phyloP scores from a whole-genome alignment of 169 alveolate species.

The Perkinsus olseni region DNA sequence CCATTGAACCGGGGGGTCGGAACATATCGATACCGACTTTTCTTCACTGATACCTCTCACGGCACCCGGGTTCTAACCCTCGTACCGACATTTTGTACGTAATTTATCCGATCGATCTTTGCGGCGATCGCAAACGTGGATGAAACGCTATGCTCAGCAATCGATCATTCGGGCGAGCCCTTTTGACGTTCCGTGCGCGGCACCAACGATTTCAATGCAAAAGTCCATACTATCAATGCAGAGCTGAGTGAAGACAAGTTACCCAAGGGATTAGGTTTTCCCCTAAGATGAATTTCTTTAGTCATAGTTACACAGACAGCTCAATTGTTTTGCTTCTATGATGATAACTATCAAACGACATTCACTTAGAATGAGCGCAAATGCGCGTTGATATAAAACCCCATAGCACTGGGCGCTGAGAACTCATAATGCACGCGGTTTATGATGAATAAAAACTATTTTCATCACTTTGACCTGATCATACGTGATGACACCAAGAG shows the following conservation, averaged over 20 bases:
- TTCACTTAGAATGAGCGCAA: not conserved
- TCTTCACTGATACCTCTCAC: too few species aligned
- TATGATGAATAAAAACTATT: not conserved
- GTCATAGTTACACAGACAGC: slow-evolving; percentile 3
- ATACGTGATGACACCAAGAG: not conserved
- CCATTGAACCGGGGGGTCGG: too few species aligned
- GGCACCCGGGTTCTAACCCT: too few species aligned
- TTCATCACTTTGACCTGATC: slow-evolving; percentile 2
- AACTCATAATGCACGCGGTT: not conserved
- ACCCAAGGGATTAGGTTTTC: not conserved
- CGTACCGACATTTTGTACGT: not conserved
- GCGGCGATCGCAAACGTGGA: not conserved
- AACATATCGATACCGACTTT: too few species aligned
- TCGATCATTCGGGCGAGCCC: not conserved
- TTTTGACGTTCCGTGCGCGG: not conserved
- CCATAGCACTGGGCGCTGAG: slow-evolving; percentile 1
- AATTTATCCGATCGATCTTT: not conserved
- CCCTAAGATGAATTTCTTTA: not conserved
- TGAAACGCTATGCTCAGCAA: not conserved
- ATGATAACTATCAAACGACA: not conserved
- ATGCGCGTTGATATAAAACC: not conserved
- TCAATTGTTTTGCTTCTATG: not conserved
- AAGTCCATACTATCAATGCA: not conserved
- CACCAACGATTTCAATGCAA: too few species aligned
- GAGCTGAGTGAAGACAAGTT: not conserved